A percentile compares a stretch with the other conserved stretches of the same genome.
phyloP scores from a whole-genome alignment of 2,329 filamentous ascomycete genomes.

The Leptographium procerum region DNA sequence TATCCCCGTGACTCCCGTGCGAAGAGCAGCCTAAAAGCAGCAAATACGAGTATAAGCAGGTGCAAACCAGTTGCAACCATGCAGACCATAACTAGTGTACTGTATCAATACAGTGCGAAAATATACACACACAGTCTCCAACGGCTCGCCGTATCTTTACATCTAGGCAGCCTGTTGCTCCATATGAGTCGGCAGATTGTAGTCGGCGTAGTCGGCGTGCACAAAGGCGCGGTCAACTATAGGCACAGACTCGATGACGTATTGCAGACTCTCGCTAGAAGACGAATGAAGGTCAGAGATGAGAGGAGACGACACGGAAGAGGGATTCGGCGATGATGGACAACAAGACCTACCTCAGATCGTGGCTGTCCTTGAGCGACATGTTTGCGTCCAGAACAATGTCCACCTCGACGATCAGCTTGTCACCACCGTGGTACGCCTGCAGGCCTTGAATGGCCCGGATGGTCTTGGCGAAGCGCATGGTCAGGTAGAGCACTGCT shows the following conservation, averaged over 20 bases:
- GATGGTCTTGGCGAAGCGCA: conserved; percentile 85
- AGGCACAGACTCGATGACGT: conserved; percentile 74
- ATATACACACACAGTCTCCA: too few relatives aligned
- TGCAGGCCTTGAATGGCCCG: conserved; percentile 75
- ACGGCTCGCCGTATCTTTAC: too few relatives aligned
- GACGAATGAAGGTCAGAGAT: neutral
- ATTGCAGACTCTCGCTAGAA: conserved; percentile 60
- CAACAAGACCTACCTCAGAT: conserved; percentile 39
- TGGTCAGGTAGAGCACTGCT: conserved; percentile 70
- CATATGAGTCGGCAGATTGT: conserved; percentile 51
- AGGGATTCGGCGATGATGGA: neutral
- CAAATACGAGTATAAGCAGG: neutral
- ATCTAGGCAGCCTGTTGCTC: conserved; percentile 22
- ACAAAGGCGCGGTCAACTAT: conserved; percentile 65
- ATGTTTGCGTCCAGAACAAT: conserved; percentile 71
- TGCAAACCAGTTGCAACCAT: neutral
- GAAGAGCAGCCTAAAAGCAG: neutral
- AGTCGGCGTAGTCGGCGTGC: conserved; percentile 52
- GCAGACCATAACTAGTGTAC: neutral
- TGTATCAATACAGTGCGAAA: neutral
- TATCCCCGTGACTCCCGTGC: too few relatives aligned
- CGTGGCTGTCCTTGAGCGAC: conserved; percentile 67
- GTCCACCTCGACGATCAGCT: conserved; percentile 71
- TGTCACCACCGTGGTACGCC: conserved; percentile 77
- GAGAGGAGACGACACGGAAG: neutral